Evolutionary conservation across 2,329 filamentous ascomycete species (phyloP).

Genomic region (Trichoderma atroviride): DNA sequence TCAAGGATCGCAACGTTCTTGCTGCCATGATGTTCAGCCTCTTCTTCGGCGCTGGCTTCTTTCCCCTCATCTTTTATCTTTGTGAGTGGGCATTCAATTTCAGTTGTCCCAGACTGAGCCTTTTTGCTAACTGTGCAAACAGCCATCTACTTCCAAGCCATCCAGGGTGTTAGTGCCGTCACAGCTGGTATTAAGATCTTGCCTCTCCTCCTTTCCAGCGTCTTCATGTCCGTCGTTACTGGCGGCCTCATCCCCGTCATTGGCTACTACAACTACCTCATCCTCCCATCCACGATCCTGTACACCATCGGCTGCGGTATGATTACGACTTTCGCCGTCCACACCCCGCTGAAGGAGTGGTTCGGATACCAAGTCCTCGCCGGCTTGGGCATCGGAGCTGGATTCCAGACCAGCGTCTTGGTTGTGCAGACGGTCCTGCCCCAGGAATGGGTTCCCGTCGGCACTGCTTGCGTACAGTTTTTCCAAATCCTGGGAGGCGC

Average conservation of each 20-base stretch:
- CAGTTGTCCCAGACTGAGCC: neutral
- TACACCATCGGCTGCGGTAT: slow-evolving; percentile 55
- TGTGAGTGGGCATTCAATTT: slow-evolving; percentile 40
- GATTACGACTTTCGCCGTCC: slow-evolving; percentile 54
- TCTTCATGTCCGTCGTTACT: slow-evolving; percentile 50
- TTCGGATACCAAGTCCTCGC: slow-evolving; percentile 61
- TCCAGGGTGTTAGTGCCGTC: slow-evolving; percentile 55
- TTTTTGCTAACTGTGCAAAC: neutral
- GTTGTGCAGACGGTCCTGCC: slow-evolving; percentile 57
- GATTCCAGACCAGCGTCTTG: slow-evolving; percentile 52
- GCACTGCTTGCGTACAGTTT: slow-evolving; percentile 58
- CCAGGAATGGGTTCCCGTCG: slow-evolving; percentile 53
- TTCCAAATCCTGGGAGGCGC: slow-evolving; percentile 68
- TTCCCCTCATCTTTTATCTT: slow-evolving; percentile 57
- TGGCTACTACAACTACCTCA: slow-evolving; percentile 47
- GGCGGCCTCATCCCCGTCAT: slow-evolving; percentile 47
- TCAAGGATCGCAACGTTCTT: slow-evolving; percentile 48
- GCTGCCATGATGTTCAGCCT: slow-evolving; percentile 49
- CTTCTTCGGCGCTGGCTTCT: slow-evolving; percentile 55
- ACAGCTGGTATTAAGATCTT: slow-evolving; percentile 59
- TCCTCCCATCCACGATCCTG: slow-evolving; percentile 47
- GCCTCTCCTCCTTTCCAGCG: slow-evolving; percentile 54
- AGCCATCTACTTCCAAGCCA: slow-evolving; percentile 58
- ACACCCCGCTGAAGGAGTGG: slow-evolving; percentile 54
- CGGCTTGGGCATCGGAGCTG: slow-evolving; percentile 55